These are phyloP conservation scores for Aspergillus sergii DNA, from an alignment of 2,329 filamentous ascomycete species.

Conservation along the genomic window DNA sequence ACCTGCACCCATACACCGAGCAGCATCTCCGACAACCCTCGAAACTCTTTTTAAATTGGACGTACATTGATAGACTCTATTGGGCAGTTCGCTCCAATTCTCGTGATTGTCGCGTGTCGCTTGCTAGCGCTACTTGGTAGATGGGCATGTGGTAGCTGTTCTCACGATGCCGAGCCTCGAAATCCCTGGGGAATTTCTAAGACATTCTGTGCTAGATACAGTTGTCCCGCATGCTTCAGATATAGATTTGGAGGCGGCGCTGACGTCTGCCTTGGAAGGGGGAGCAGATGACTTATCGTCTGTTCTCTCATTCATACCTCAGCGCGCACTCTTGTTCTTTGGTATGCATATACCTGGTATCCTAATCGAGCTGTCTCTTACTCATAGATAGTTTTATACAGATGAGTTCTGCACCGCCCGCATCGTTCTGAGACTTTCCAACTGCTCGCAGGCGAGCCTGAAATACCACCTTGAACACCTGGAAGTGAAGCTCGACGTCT, in stretches of 20 bases:
- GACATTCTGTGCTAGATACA: conserved; percentile 46
- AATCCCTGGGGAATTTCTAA: conserved; percentile 44
- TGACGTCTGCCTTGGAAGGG: conserved; percentile 49
- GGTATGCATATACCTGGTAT: conserved; percentile 37
- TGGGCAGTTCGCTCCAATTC: neutral
- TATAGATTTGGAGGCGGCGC: conserved; percentile 41
- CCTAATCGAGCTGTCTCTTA: conserved; percentile 41
- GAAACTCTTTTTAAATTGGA: neutral
- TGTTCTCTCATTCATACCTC: conserved; percentile 51
- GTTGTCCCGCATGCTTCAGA: conserved; percentile 47
- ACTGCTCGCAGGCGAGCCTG: conserved; percentile 51
- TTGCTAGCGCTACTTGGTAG: conserved; percentile 1
- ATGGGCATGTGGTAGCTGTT: conserved; percentile 27
- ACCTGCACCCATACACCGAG: conserved; percentile 12
- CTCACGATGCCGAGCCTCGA: conserved; percentile 39
- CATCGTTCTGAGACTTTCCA: conserved; percentile 54
- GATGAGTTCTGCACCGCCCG: conserved; percentile 58
- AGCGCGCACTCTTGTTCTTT: conserved; percentile 56
- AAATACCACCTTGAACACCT: conserved; percentile 53
- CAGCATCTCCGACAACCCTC: conserved; percentile 16
- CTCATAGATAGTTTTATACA: conserved; percentile 50
- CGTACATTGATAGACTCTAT: neutral
- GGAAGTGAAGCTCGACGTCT: conserved; percentile 55
- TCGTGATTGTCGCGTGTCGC: neutral
- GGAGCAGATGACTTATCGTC: conserved; percentile 47